These are phyloP conservation scores for Peltaster fructicola DNA, from an alignment of 2,329 filamentous ascomycete species.

Conservation along the genomic window DNA sequence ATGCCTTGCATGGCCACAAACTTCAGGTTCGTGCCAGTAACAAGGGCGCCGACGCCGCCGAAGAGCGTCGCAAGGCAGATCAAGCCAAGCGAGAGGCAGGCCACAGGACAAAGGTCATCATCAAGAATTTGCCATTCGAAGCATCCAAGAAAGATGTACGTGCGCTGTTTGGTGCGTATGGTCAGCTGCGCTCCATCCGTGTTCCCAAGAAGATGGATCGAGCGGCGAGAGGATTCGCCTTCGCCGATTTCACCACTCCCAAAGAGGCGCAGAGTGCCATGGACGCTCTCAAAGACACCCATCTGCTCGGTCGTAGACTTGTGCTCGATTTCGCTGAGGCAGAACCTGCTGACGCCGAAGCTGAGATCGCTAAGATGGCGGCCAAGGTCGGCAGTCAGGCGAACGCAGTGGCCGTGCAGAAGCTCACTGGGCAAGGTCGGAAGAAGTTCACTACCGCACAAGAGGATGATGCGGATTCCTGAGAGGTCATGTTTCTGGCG, in stretches of 20 bases:
- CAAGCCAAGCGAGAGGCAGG: slow-evolving; percentile 61
- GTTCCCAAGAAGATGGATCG: slow-evolving; percentile 91
- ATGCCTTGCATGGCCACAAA: slow-evolving; percentile 71
- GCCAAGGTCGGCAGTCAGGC: slow-evolving; percentile 83
- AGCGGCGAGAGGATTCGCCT: slow-evolving; percentile 80
- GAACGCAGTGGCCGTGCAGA: slow-evolving; percentile 78
- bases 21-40: slow-evolving; percentile 75
- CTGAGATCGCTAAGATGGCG: slow-evolving; percentile 93
- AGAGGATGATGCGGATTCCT: slow-evolving; percentile 12
- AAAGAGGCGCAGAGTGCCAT: slow-evolving; percentile 83
- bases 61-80: slow-evolving; percentile 70
- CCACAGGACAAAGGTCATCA: slow-evolving; percentile 76
- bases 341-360: slow-evolving; percentile 79
- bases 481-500: background rate
- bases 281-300: slow-evolving; percentile 78
- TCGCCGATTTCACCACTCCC: slow-evolving; percentile 85
- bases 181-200: slow-evolving; percentile 78
- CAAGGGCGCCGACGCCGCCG: slow-evolving; percentile 70
- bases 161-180: slow-evolving; percentile 72
- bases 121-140: slow-evolving; percentile 97
- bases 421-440: slow-evolving; percentile 65
- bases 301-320: slow-evolving; percentile 75
- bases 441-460: slow-evolving; percentile 64
- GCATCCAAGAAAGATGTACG: slow-evolving; percentile 83
- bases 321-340: slow-evolving; percentile 84